Conservation (phyloP, 78 protist species). For the Speleostelium caveatum region DNA sequence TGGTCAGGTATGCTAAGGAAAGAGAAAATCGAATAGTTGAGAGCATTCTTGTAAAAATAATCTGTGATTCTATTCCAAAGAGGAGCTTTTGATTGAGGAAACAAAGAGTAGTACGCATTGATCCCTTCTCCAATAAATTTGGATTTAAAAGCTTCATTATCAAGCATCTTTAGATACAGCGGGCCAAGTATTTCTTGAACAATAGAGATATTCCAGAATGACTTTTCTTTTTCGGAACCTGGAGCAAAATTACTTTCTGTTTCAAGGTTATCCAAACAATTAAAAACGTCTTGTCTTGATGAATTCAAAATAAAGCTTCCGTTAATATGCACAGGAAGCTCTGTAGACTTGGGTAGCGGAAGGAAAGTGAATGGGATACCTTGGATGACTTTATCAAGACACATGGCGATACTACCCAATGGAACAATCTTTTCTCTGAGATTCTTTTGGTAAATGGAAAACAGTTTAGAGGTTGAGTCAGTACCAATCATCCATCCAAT, state of each 20-base stretch:
- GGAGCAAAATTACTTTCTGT: not conserved
- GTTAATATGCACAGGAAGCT: constrained; percentile 23
- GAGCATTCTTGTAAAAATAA: not conserved
- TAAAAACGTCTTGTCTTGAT: constrained; percentile 36
- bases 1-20: not conserved
- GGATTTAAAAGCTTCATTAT: not conserved
- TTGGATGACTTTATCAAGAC: not conserved
- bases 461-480: not conserved
- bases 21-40: not conserved
- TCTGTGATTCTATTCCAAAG: constrained; percentile 17
- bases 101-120: not conserved
- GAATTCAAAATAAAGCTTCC: constrained; percentile 22
- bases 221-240: constrained; percentile 1
- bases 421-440: not conserved
- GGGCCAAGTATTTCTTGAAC: not conserved
- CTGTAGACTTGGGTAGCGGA: not conserved
- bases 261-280: not conserved
- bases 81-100: constrained; percentile 1
- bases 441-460: not conserved
- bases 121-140: not conserved
- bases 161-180: not conserved
- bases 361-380: not conserved
- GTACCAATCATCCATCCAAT: constrained; percentile 2
- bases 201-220: constrained; percentile 15
- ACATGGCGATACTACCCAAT: constrained; percentile 24